Percentiles rank a stretch among this genome's conserved stretches.
These are phyloP conservation scores for Dispira simplex DNA, from an alignment of 192 early-diverging fungal species.

Conservation along the genomic window DNA sequence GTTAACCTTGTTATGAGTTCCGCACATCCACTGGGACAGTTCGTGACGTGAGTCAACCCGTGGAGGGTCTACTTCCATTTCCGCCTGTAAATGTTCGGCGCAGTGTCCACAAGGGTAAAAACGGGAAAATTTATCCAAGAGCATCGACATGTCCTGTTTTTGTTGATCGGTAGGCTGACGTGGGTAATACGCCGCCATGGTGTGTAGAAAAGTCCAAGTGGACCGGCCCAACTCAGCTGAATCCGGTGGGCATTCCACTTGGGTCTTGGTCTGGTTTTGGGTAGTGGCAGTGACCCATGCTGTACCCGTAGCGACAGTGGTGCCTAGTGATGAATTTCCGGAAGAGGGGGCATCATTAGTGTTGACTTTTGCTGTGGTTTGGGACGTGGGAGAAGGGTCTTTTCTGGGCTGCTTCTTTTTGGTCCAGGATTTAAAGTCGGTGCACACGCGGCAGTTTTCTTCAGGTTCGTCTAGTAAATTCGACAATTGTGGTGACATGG, in stretches of 20 bases:
- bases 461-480: neutral
- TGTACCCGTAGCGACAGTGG: neutral
- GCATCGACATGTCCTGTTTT: conserved; percentile 53
- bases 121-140: conserved; percentile 59
- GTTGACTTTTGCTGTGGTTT: neutral
- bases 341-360: too few relatives aligned
- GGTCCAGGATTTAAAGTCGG: conserved; percentile 7
- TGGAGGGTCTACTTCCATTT: conserved; percentile 63
- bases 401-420: neutral
- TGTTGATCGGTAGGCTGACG: conserved; percentile 51
- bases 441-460: conserved; percentile 1
- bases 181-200: conserved; percentile 95
- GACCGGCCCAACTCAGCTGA: conserved; percentile 61
- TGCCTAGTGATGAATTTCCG: neutral
- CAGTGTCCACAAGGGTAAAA: conserved; percentile 91
- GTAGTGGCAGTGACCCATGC: neutral
- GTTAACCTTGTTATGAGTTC: conserved; percentile 93
- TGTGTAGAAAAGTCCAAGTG: conserved; percentile 98
- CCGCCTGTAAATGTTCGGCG: conserved; percentile 65
- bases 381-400: neutral
- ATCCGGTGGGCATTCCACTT: conserved; percentile 66
- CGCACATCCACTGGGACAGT: conserved; percentile 81
- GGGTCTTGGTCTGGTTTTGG: too few relatives aligned
- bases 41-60: conserved; percentile 45
- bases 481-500: neutral